A percentile compares a stretch with the other conserved stretches of the same genome.
Conservation (phyloP, 2,329 filamentous ascomycete genomes). For the Diplocarpon rosae region DNA sequence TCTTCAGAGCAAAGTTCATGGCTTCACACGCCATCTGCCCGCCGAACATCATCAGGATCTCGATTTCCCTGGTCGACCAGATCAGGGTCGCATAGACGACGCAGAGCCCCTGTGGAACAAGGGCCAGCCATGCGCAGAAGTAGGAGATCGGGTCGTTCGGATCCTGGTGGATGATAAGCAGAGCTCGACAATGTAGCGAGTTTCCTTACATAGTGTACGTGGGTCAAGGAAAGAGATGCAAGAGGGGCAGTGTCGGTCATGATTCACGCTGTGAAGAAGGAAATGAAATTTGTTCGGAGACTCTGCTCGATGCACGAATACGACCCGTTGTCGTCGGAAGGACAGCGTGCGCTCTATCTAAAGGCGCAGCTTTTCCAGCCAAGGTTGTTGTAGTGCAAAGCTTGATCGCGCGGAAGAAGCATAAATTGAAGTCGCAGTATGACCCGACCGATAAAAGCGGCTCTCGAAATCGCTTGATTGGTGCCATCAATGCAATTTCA, state of each 20-base stretch:
- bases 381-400: neutral
- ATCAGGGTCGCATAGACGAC: conserved; percentile 83
- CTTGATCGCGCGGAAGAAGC: neutral
- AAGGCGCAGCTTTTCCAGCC: neutral
- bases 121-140: conserved; percentile 84
- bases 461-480: conserved; percentile 14
- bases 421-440: neutral
- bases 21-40: conserved; percentile 89
- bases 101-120: conserved; percentile 84
- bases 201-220: conserved; percentile 78
- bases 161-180: conserved; percentile 45
- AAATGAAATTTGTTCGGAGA: neutral
- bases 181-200: conserved; percentile 1
- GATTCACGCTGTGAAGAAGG: conserved; percentile 2
- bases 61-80: conserved; percentile 82
- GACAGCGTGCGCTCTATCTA: neutral
- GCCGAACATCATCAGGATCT: conserved; percentile 79
- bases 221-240: conserved; percentile 85
- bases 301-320: neutral
- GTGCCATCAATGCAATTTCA: neutral
- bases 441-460: conserved; percentile 10
- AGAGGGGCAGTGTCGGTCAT: conserved; percentile 43
- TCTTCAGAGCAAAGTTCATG: conserved; percentile 81
- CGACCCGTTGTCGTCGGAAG: neutral
- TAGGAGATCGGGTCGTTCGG: conserved; percentile 76